These are phyloP conservation scores for Elaeis guineensis DNA, from an alignment of 176 grass and related monocot species.

Conservation along the genomic window DNA sequence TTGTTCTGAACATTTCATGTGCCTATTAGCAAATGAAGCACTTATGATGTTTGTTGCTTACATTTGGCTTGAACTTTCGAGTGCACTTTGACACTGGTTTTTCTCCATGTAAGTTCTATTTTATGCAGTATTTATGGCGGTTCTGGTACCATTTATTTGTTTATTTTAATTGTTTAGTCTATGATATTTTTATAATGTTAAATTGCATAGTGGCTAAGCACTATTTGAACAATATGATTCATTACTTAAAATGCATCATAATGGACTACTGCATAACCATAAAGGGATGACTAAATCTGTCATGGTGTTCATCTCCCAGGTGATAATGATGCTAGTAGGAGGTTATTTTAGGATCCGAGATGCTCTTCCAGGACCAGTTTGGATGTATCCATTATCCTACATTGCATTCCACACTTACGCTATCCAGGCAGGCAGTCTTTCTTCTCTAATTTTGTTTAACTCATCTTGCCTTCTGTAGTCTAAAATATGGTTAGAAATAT, in stretches of 20 bases:
- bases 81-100: constrained; percentile 60
- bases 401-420: constrained; percentile 66
- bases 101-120: constrained; percentile 56
- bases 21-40: constrained; percentile 77
- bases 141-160: too few species aligned
- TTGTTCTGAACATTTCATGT: constrained; percentile 63
- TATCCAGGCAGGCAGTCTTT: constrained; percentile 41
- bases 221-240: too few species aligned
- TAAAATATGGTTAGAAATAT: too few species aligned
- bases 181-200: too few species aligned
- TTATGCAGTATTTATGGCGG: too few species aligned
- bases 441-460: not conserved
- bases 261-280: not conserved
- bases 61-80: constrained; percentile 71
- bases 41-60: constrained; percentile 71
- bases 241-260: too few species aligned
- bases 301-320: constrained; percentile 20
- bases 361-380: constrained; percentile 45
- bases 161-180: too few species aligned
- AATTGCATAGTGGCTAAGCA: too few species aligned
- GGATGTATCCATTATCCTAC: constrained; percentile 75
- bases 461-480: too few species aligned
- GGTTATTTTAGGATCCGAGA: constrained; percentile 70
- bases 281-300: not conserved
- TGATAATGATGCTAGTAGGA: constrained; percentile 84